Evolutionary conservation across 768 basidiomycete genomes (phyloP), one percentile per base, ranked within the genome.

Genomic region (Lactarius evosmus): DNA sequence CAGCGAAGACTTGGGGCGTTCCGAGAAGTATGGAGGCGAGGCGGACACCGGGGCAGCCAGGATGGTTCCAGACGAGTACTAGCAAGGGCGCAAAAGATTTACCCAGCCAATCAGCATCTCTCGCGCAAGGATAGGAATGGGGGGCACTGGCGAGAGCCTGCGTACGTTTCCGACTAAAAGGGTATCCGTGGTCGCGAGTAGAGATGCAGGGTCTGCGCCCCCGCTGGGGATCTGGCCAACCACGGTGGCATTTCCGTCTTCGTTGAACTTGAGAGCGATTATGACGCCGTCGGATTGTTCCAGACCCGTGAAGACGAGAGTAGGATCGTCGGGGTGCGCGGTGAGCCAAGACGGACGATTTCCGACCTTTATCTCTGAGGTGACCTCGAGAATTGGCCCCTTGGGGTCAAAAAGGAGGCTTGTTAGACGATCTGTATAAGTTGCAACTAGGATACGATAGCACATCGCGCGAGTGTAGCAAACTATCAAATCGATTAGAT

Each of bases 291-390:
- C 82, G 0, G 78, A 67, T 63, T 87, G 83, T 68, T 92, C 87
- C 22, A 92, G 77, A 0, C 81, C 85, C 12, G 89, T 77, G 69
- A 86, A 87, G 34, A 91, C 76, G 30, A 92, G 69, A 3, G 83
- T 81, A 50, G 75, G 77, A 65, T 87, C 82, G 0, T 71, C 73
- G 0, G 86, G 85, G 70, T 88, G 82, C 7, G 77, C 75, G 12
- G 85, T 81, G 65, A 95, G 79, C 92, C 92, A 94, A 6, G 90
- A 91, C 0, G 91, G 88, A 69, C 84, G 83, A 67, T 79, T 74
- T 30, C 88, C 87, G 38, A 85, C 82, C 9, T 73, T 70, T 56
- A 83, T 69, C 17, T 78, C 66, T 4, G 83, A 80, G 14, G 75
- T 69, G 34, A 82, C 71, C 12, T 75, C 75, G 61, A 92, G 74